Evolutionary conservation across 1,284 basidiomycete genomes (phyloP).

Genomic region (Melanopsichium pennsylvanicum): DNA sequence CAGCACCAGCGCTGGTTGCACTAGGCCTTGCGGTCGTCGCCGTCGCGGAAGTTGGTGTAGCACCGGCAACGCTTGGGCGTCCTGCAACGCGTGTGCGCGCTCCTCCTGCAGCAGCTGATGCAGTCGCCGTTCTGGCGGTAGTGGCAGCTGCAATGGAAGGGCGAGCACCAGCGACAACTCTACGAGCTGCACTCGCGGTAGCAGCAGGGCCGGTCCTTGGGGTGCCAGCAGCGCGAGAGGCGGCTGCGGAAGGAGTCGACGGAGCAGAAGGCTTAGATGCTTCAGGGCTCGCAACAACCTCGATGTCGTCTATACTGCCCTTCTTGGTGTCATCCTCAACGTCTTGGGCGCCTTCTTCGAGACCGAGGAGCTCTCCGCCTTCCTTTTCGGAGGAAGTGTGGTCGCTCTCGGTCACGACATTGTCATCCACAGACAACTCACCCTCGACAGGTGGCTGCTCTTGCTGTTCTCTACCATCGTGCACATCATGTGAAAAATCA

Average conservation of each 20-base stretch:
- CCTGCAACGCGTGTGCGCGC: conserved; percentile 22
- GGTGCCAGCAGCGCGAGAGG: neutral
- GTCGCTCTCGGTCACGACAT: conserved; percentile 23
- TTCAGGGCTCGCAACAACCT: neutral
- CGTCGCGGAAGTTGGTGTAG: conserved; percentile 1
- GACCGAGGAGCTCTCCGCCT: conserved; percentile 14
- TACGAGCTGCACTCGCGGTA: conserved; percentile 20
- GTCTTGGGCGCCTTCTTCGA: conserved; percentile 8
- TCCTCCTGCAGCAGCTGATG: conserved; percentile 2
- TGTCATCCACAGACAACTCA: conserved; percentile 17
- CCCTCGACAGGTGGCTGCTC: conserved; percentile 3
- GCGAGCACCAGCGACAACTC: conserved; percentile 18
- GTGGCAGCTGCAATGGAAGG: conserved; percentile 20
- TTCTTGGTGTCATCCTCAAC: conserved; percentile 2
- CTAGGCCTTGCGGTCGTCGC: conserved; percentile 5
- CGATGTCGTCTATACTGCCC: conserved; percentile 1
- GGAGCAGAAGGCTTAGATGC: conserved; percentile 11
- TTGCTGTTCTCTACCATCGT: conserved; percentile 7
- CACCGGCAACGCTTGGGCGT: conserved; percentile 17
- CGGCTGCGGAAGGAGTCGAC: conserved; percentile 9
- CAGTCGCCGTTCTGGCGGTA: conserved; percentile 3
- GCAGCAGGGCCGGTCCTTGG: conserved; percentile 5
- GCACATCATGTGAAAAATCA: conserved; percentile 4
- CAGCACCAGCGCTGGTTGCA: neutral
- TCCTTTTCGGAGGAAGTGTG: conserved; percentile 39